Conservation (phyloP, 2,329 filamentous ascomycete genomes). For the Stachybotrys chlorohalonatus region DNA sequence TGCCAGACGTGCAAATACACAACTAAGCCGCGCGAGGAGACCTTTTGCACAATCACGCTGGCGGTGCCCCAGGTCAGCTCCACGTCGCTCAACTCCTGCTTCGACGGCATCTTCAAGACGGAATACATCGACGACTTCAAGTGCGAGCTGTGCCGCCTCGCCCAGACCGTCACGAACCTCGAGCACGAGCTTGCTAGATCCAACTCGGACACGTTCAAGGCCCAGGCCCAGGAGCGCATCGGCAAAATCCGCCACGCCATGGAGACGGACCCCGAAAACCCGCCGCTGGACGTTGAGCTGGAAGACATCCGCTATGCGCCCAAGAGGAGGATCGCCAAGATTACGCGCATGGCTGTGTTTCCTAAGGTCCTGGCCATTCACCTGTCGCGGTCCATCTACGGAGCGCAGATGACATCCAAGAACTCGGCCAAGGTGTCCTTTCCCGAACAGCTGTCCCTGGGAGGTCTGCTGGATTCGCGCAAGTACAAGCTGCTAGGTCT, state of each 20-base stretch:
- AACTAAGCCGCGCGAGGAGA: conserved; percentile 72
- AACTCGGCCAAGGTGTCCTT: conserved; percentile 93
- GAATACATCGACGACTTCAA: conserved; percentile 97
- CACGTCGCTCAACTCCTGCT: conserved; percentile 76
- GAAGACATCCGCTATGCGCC: conserved; percentile 69
- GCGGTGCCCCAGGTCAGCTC: conserved; percentile 79
- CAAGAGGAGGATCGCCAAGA: conserved; percentile 74
- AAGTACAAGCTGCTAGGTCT: conserved; percentile 79
- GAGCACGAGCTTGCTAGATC: conserved; percentile 48
- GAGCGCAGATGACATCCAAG: conserved; percentile 72
- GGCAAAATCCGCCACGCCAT: conserved; percentile 60
- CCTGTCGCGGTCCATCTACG: conserved; percentile 87
- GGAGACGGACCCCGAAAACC: conserved; percentile 70
- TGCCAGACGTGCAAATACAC: conserved; percentile 86
- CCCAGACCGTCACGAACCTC: conserved; percentile 63
- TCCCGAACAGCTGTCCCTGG: conserved; percentile 75
- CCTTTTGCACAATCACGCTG: conserved; percentile 85
- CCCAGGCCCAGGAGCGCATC: conserved; percentile 48
- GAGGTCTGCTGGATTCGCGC: conserved; percentile 66
- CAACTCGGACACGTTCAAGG: conserved; percentile 41
- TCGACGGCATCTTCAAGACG: conserved; percentile 88
- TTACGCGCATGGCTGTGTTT: conserved; percentile 79
- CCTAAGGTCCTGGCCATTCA: conserved; percentile 89
- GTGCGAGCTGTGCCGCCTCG: conserved; percentile 84
- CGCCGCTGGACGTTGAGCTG: conserved; percentile 62